phyloP scores from a whole-genome alignment of 2,329 filamentous ascomycete species.

The Seiridium cupressi region DNA sequence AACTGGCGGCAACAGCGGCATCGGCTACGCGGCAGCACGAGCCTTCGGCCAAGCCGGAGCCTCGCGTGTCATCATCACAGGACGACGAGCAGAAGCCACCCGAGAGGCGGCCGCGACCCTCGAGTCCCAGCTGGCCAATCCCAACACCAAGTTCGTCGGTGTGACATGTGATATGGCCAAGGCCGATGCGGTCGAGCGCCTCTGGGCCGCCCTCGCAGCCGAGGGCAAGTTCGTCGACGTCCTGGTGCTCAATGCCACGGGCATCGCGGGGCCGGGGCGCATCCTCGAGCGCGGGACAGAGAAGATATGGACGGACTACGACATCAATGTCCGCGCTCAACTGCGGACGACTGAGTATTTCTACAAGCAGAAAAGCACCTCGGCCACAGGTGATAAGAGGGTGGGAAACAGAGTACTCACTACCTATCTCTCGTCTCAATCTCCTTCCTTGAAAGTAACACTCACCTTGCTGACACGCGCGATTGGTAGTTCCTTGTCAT shows the following conservation, averaged over 20 bases:
- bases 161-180: conserved; percentile 23
- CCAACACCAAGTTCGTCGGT: conserved; percentile 15
- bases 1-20: conserved; percentile 64
- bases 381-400: background rate
- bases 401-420: background rate
- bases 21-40: conserved; percentile 63
- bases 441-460: background rate
- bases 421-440: background rate
- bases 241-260: conserved; percentile 30
- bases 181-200: conserved; percentile 16
- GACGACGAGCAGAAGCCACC: conserved; percentile 31
- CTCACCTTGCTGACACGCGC: too few relatives aligned
- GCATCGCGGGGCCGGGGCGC: conserved; percentile 10
- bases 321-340: conserved; percentile 26
- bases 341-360: conserved; percentile 30
- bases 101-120: conserved; percentile 24
- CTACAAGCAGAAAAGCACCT: conserved; percentile 25
- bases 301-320: conserved; percentile 22
- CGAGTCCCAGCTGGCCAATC: background rate
- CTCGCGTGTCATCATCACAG: conserved; percentile 34
- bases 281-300: conserved; percentile 21
- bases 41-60: conserved; percentile 46
- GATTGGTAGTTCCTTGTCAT: conserved; percentile 27
- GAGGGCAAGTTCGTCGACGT: conserved; percentile 29
- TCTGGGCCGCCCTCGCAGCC: conserved; percentile 27